phyloP scores from a whole-genome alignment of 176 grass and related monocot genomes.

The Oryza coarctata region DNA sequence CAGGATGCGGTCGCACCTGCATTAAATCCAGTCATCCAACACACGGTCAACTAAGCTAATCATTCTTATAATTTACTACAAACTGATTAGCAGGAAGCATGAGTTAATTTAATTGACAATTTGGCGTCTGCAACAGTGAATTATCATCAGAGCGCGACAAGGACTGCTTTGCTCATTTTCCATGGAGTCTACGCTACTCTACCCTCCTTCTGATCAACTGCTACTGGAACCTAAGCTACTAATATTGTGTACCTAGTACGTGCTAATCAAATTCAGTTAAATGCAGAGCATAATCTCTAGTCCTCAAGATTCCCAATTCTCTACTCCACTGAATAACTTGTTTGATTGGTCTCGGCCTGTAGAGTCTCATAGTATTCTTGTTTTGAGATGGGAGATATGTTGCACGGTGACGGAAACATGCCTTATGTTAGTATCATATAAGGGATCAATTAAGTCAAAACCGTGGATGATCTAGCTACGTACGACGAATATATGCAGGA shows the following conservation, averaged over 20 bases:
- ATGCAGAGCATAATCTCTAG: neutral
- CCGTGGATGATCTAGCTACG: neutral
- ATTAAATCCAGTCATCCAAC: neutral
- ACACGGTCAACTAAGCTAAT: too few relatives aligned
- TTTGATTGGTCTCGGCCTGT: neutral
- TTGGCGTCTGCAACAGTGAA: too few relatives aligned
- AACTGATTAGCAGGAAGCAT: too few relatives aligned
- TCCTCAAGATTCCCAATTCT: neutral
- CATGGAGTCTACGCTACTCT: conserved; percentile 31
- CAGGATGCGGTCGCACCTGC: conserved; percentile 91
- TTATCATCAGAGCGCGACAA: neutral
- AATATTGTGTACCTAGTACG: neutral
- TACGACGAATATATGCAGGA: neutral
- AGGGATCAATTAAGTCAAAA: neutral
- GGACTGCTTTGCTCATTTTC: conserved; percentile 24
- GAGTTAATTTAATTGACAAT: too few relatives aligned
- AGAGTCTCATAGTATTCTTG: too few relatives aligned
- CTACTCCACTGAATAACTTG: neutral
- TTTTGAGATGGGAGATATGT: too few relatives aligned
- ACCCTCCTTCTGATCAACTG: neutral
- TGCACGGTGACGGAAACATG: neutral
- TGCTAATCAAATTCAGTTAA: neutral
- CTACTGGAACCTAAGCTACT: neutral
- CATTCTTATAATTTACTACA: too few relatives aligned
- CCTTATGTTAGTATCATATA: too few relatives aligned